A percentile compares a stretch with the other conserved stretches of the same genome.
These are phyloP conservation scores for Piloderma croceum DNA, from an alignment of 768 basidiomycete species.

Conservation along the genomic window DNA sequence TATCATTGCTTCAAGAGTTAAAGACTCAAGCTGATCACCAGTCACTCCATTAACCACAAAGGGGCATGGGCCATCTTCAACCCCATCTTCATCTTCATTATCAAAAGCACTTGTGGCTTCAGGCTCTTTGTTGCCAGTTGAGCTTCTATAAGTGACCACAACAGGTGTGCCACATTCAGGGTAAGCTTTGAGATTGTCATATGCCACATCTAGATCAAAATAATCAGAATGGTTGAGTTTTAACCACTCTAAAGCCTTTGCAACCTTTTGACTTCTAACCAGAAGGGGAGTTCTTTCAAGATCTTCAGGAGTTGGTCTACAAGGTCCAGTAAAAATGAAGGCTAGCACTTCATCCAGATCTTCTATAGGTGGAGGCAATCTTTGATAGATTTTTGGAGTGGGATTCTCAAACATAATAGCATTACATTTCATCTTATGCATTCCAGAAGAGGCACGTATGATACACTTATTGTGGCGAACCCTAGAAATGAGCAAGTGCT, in stretches of 20 bases:
- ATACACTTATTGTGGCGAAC: conserved; percentile 27
- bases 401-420: conserved; percentile 14
- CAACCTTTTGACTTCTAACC: conserved; percentile 18
- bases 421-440: conserved; percentile 16
- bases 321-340: conserved; percentile 13
- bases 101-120: conserved; percentile 24
- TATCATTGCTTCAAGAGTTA: conserved; percentile 12
- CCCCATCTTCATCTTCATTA: conserved; percentile 16
- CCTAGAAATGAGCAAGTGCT: conserved; percentile 25
- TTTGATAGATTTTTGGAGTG: conserved; percentile 10
- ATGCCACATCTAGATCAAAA: conserved; percentile 17
- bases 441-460: conserved; percentile 25
- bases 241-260: conserved; percentile 14
- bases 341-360: conserved; percentile 17
- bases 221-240: conserved; percentile 16
- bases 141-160: conserved; percentile 9
- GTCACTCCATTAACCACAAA: conserved; percentile 24
- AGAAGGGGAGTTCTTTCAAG: conserved; percentile 22
- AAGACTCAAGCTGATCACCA: conserved; percentile 11
- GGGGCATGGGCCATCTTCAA: conserved; percentile 16
- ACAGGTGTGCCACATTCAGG: conserved; percentile 10
- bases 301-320: conserved; percentile 7
- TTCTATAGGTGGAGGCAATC: conserved; percentile 10
- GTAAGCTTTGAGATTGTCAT: conserved; percentile 13
- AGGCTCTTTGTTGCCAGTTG: conserved; percentile 16